These are phyloP conservation scores for Nitzschia sp. DNA, from an alignment of 108 stramenopile species.

Conservation along the genomic window DNA sequence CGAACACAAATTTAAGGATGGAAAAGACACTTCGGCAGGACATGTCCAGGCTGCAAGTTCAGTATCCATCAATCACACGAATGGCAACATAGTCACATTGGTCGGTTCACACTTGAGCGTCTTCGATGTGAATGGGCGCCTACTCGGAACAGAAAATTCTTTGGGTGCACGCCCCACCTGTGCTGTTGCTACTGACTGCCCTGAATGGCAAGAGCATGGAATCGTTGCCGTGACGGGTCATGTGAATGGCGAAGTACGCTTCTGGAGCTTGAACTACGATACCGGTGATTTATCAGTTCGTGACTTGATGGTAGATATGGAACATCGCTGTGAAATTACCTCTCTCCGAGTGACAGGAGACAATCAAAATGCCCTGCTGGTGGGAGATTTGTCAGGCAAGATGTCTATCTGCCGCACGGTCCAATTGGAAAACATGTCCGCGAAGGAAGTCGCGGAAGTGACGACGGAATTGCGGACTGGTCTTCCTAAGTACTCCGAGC, in stretches of 20 bases:
- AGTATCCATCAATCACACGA: slow-evolving; percentile 88
- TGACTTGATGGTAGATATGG: slow-evolving; percentile 64
- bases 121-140: slow-evolving; percentile 91
- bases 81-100: slow-evolving; percentile 88
- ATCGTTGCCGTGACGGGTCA: slow-evolving; percentile 94
- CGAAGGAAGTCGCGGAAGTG: slow-evolving; percentile 45
- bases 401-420: slow-evolving; percentile 76
- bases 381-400: slow-evolving; percentile 87
- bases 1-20: slow-evolving; percentile 36
- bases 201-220: slow-evolving; percentile 93
- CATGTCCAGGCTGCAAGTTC: slow-evolving; percentile 53
- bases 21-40: slow-evolving; percentile 28
- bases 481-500: background rate
- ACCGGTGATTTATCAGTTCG: slow-evolving; percentile 47
- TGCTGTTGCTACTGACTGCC: slow-evolving; percentile 86
- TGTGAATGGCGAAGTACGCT: slow-evolving; percentile 87
- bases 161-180: slow-evolving; percentile 68
- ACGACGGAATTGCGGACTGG: slow-evolving; percentile 15
- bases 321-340: slow-evolving; percentile 81
- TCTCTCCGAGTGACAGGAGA: slow-evolving; percentile 60
- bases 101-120: slow-evolving; percentile 76
- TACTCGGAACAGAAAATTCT: slow-evolving; percentile 70
- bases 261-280: slow-evolving; percentile 86
- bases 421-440: slow-evolving; percentile 70
- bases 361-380: slow-evolving; percentile 81